phyloP scores from a whole-genome alignment of 2,329 filamentous ascomycete species.

The Claviceps sp. region DNA sequence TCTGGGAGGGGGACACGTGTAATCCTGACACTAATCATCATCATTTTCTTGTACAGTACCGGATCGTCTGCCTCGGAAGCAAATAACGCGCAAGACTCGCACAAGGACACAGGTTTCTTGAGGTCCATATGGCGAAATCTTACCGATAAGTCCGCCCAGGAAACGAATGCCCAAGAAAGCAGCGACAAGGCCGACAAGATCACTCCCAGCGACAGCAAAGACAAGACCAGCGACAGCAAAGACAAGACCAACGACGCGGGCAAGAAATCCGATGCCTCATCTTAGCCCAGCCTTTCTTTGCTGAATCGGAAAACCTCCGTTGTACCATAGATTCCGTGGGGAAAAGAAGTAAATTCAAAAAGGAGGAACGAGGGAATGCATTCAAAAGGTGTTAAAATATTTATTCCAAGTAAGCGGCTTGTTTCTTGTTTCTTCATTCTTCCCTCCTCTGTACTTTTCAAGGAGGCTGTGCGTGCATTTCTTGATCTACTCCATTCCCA shows the following conservation, averaged over 20 bases:
- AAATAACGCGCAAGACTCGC: slow-evolving; percentile 22
- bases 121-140: slow-evolving; percentile 89
- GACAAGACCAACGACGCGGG: slow-evolving; percentile 10
- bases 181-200: slow-evolving; percentile 12
- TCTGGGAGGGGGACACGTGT: not conserved
- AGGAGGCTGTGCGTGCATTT: not conserved
- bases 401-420: slow-evolving; percentile 1
- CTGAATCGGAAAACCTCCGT: too few species aligned
- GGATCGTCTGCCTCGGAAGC: slow-evolving; percentile 16
- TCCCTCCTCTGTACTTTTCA: slow-evolving; percentile 8
- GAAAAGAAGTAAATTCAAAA: not conserved
- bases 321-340: too few species aligned
- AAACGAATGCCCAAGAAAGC: slow-evolving; percentile 20
- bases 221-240: slow-evolving; percentile 6
- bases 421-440: slow-evolving; percentile 7
- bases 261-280: slow-evolving; percentile 23
- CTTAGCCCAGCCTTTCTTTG: slow-evolving; percentile 3
- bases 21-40: not conserved
- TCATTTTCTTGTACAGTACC: not conserved
- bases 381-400: slow-evolving; percentile 23
- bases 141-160: slow-evolving; percentile 57
- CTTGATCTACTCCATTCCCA: not conserved
- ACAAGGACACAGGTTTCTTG: slow-evolving; percentile 78
- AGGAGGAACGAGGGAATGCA: slow-evolving; percentile 15
- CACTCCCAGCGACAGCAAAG: slow-evolving; percentile 7